Base-by-base conservation (phyloP, 306 rosid species). In the Cicer judaicum region DNA sequence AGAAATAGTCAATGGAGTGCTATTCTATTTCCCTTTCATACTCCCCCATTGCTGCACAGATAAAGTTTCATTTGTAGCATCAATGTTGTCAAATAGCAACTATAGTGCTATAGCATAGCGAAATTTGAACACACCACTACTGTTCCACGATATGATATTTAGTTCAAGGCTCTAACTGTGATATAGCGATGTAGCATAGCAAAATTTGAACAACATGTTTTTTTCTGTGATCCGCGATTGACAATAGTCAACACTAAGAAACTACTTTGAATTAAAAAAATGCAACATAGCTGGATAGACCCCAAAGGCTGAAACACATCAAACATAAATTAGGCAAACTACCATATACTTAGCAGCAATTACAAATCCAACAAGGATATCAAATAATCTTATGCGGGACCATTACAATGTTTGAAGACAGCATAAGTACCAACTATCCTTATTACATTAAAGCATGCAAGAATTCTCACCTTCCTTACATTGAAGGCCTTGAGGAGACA, bases 391-490 rank as follows among this genome's bases (percentile, higher is more conserved):
- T 50, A 43, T 43, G 56, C 42, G 39, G 24, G 24, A 43, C 49
- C 75, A 50, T 49, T 52, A 50, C 48, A 68, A 62, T 41, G 24
- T 15, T 60, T 5, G 5, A 74, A 75, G 41, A 75, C 38, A 56
- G 44, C 74, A 73, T 43, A 49, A 78, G 44, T n/a, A 75, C 41
- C 41, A 63, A 41, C 53, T 76, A 59, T n/a, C 62, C 21, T 57
- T 79, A 57, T 49, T 73, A 86, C 87, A 87, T 86, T 70, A 53
- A 54, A 77, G 86, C 62, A 54, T 67, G 66, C 15, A 67, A 59
- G 86, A 72, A 70, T 68, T 64, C 74, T 86, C 79, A 73, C 82
- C 83, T 66, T 73, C 80, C 87, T 80, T 83, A 43, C 75, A 74
- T 42, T 71, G 80, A 78, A 78, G 81, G 64, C 70, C 85, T 68